Conservation (phyloP, 1,284 basidiomycete species). For the Pascua sp. region DNA sequence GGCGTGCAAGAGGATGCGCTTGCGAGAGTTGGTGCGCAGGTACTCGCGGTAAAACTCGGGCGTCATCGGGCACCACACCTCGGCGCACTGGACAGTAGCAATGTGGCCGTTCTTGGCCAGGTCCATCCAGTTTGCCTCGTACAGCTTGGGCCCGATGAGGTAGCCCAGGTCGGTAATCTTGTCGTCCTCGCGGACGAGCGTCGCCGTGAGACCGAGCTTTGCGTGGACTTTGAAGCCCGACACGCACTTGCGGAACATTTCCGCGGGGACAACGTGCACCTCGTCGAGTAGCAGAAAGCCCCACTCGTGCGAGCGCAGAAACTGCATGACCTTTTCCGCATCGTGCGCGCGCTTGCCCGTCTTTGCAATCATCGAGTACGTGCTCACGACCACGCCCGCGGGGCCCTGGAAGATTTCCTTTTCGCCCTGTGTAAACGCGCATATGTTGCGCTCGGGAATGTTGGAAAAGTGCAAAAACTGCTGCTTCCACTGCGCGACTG, state of each 20-base stretch:
- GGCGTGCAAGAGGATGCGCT: conserved; percentile 94
- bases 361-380: conserved; percentile 98
- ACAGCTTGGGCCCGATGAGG: conserved; percentile 98
- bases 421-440: conserved; percentile 91
- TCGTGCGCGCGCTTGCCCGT: conserved; percentile 93
- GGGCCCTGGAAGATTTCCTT: conserved; percentile 86
- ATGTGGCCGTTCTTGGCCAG: conserved; percentile 98
- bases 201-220: conserved; percentile 81
- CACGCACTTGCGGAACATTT: conserved; percentile 93
- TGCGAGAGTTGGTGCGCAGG: conserved; percentile 69
- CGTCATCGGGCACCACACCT: conserved; percentile 99
- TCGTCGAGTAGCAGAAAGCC: conserved; percentile 93
- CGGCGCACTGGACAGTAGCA: conserved; percentile 98
- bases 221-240: conserved; percentile 97
- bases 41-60: conserved; percentile 99
- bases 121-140: conserved; percentile 99
- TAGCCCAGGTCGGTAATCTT: conserved; percentile 99
- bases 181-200: conserved; percentile 97
- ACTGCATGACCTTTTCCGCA: conserved; percentile 99
- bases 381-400: conserved; percentile 93
- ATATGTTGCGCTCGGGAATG: conserved; percentile 89
- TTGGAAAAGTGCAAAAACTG: conserved; percentile 98
- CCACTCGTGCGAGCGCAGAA: conserved; percentile 90
- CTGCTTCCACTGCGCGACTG: conserved; percentile 96
- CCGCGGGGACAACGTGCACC: conserved; percentile 94